phyloP scores from a whole-genome alignment of 192 early-diverging fungal genomes.

The Fimicolochytrium jonesii region DNA sequence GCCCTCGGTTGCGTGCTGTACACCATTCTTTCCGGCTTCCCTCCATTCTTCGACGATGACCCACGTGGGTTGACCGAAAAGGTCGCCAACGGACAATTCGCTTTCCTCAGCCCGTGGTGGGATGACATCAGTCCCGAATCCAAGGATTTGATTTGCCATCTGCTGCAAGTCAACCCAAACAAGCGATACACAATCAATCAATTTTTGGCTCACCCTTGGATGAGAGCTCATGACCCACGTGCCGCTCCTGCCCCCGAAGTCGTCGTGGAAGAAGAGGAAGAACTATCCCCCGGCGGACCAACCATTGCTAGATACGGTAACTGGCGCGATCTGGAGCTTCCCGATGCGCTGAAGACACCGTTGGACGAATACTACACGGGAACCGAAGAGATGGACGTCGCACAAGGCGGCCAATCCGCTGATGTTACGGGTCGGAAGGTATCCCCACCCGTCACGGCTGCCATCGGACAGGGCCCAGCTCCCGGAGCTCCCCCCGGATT shows the following conservation, averaged over 20 bases:
- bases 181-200: constrained; percentile 30
- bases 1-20: constrained; percentile 60
- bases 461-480: not conserved
- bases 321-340: constrained; percentile 10
- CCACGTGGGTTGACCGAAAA: constrained; percentile 64
- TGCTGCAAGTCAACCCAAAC: constrained; percentile 44
- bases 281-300: not conserved
- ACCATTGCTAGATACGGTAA: constrained; percentile 4
- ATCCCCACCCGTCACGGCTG: not conserved
- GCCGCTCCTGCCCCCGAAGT: not conserved
- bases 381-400: not conserved
- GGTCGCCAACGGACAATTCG: constrained; percentile 77
- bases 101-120: constrained; percentile 90
- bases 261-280: not conserved
- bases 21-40: constrained; percentile 46
- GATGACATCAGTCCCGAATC: constrained; percentile 69
- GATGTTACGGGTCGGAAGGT: not conserved
- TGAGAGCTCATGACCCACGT: constrained; percentile 1
- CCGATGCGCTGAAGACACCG: constrained; percentile 1
- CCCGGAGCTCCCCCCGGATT: not conserved
- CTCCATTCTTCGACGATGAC: constrained; percentile 46
- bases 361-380: constrained; percentile 21
- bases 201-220: constrained; percentile 34
- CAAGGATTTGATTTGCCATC: constrained; percentile 36
- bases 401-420: not conserved